phyloP scores from a whole-genome alignment of 208 protist species.

The Crithidia brevicula region DNA sequence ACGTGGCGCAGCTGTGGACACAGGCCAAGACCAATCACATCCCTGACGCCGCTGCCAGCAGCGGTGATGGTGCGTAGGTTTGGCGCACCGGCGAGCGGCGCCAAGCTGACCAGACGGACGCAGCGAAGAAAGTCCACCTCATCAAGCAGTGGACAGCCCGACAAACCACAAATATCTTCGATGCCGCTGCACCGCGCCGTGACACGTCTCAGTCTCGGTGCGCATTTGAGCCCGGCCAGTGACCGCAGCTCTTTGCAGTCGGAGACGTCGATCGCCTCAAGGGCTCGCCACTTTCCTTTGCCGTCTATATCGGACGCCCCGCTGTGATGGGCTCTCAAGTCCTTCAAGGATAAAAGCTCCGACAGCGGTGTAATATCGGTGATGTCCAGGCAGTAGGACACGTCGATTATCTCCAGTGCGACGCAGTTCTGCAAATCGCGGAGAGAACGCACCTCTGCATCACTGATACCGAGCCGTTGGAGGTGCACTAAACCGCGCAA shows the following conservation, averaged over 20 bases:
- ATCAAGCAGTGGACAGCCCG: not conserved
- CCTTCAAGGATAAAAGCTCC: not conserved
- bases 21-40: not conserved
- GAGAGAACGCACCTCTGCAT: not conserved
- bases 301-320: constrained; percentile 1
- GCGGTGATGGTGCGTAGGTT: constrained; percentile 1
- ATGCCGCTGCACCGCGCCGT: constrained; percentile 7
- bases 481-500: not conserved
- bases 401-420: constrained; percentile 9
- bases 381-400: constrained; percentile 13
- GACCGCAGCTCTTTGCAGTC: constrained; percentile 15
- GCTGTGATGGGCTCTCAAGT: not conserved
- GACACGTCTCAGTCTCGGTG: not conserved
- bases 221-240: not conserved
- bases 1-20: constrained; percentile 3
- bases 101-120: not conserved
- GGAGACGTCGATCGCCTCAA: constrained; percentile 1
- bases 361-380: not conserved
- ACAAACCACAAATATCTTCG: constrained; percentile 5
- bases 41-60: not conserved
- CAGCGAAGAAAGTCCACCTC: constrained; percentile 1
- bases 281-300: not conserved
- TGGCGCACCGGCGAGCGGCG: constrained; percentile 8
- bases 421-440: not conserved
- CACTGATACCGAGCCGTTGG: constrained; percentile 12